A percentile compares a stretch with the other conserved stretches of the same genome.
These are phyloP conservation scores for Sphaerulina populicola DNA, from an alignment of 2,329 filamentous ascomycete species.

Conservation along the genomic window DNA sequence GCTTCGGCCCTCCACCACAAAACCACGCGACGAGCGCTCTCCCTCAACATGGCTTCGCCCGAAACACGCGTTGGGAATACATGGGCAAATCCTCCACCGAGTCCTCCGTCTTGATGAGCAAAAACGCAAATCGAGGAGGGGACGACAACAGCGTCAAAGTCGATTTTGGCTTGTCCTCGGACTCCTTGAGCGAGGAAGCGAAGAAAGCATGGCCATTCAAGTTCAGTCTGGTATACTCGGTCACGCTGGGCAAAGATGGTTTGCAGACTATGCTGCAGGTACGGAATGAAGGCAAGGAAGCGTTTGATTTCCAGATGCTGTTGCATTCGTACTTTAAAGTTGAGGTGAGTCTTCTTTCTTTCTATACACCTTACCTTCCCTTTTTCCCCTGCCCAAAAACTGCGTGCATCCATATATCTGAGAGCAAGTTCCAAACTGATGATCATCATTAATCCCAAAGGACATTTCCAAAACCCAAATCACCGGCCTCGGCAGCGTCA, in stretches of 20 bases:
- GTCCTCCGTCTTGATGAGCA: slow-evolving; percentile 36
- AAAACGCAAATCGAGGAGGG: slow-evolving; percentile 27
- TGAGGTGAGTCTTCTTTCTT: slow-evolving; percentile 49
- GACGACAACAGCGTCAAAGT: slow-evolving; percentile 75
- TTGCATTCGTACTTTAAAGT: slow-evolving; percentile 85
- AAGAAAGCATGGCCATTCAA: slow-evolving; percentile 72
- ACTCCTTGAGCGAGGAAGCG: slow-evolving; percentile 58
- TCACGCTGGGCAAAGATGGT: slow-evolving; percentile 45
- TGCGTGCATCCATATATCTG: background rate
- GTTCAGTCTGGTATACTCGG: slow-evolving; percentile 74
- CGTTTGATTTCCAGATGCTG: slow-evolving; percentile 86
- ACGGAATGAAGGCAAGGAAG: slow-evolving; percentile 71
- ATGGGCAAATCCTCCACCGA: slow-evolving; percentile 77
- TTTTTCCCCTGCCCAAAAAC: too few relatives aligned
- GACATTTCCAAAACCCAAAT: slow-evolving; percentile 69
- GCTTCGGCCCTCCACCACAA: slow-evolving; percentile 68
- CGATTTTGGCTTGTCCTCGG: slow-evolving; percentile 76
- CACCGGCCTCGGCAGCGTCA: slow-evolving; percentile 64
- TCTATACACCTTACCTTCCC: too few relatives aligned
- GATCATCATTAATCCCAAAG: slow-evolving; percentile 38
- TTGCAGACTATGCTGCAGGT: slow-evolving; percentile 77
- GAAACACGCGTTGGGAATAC: slow-evolving; percentile 85
- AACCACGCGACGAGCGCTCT: slow-evolving; percentile 70
- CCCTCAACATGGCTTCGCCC: slow-evolving; percentile 90
- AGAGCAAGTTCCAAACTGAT: background rate